phyloP scores from a whole-genome alignment of 192 early-diverging fungal genomes.

The Rhizoclosmatium sp. region DNA sequence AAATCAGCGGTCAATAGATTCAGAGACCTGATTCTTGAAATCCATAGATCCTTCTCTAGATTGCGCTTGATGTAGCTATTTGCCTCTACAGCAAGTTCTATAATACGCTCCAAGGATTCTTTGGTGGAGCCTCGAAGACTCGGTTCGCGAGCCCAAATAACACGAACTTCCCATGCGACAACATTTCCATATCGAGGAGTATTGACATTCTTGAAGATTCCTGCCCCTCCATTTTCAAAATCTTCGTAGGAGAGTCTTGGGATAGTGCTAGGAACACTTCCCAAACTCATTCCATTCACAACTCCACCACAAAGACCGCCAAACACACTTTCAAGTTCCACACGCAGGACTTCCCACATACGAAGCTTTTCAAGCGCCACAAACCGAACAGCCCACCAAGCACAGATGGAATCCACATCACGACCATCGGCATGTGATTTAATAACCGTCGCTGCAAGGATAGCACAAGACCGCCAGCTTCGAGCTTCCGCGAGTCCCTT shows the following conservation, averaged over 20 bases:
- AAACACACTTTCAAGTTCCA: constrained; percentile 39
- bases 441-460: constrained; percentile 40
- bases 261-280: constrained; percentile 39
- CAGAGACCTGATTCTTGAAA: constrained; percentile 4
- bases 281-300: constrained; percentile 32
- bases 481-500: constrained; percentile 32
- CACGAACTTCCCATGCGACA: not conserved
- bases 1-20: constrained; percentile 42
- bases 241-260: constrained; percentile 18
- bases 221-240: constrained; percentile 29
- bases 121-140: not conserved
- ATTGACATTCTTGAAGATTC: not conserved
- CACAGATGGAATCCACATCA: constrained; percentile 43
- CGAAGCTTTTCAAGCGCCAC: constrained; percentile 43
- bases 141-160: constrained; percentile 6
- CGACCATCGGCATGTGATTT: constrained; percentile 32
- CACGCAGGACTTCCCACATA: constrained; percentile 42
- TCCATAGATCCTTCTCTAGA: not conserved
- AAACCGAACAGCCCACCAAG: constrained; percentile 47
- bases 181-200: constrained; percentile 16
- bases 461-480: constrained; percentile 50
- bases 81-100: not conserved
- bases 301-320: constrained; percentile 17
- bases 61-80: not conserved
- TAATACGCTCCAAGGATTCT: constrained; percentile 15